Evolutionary conservation across 148 eudicot species (phyloP), one percentile per base, ranked within the genome.

Genomic region (Spergularia marina): DNA sequence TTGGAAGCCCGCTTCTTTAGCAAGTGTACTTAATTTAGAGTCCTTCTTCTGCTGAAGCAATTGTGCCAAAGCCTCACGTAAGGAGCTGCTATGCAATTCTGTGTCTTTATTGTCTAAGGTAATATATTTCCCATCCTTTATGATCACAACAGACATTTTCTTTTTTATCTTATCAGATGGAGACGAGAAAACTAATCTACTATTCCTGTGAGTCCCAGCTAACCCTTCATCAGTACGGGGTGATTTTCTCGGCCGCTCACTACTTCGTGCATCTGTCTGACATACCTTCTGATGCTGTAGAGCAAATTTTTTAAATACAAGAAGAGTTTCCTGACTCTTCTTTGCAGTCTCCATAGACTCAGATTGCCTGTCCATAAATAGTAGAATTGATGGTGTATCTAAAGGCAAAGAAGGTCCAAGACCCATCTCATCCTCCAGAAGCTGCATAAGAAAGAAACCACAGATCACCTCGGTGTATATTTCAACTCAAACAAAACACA

Each of bases 1-100:
- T 83, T 91, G 89, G 61, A 94, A 94, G 63, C 98, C 98, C 41
- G 80, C 95, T 80, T 91, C 91, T 75, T 87, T 91, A 47, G 93
- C 98, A 80, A 91, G 83, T 21, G 91, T 84, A 83, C 95, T 91
- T 67, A 94, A 74, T 79, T 87, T 94, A 54, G 76, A 73, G 75
- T 80, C 81, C 77, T 85, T 87, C 57, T 75, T 87, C 57, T 75
- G 81, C 80, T 78, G 82, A 82, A 90, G 82, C 78, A 85, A 80
- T 78, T 87, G 74, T 34, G 84, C 74, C 87, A 91, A 83, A 74
- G 90, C 82, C 76, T 94, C 98, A 18, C 82, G 90, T 82, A 94
- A 80, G 52, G 98, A 88, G 62, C 86, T 82, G 66, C 88, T 81
- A 21, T n/a, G n/a, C n/a, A n/a, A n/a, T n/a, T n/a, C n/a, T n/a